Conservation (phyloP, 352 stramenopile genomes). For the Ophiocytium majus region DNA sequence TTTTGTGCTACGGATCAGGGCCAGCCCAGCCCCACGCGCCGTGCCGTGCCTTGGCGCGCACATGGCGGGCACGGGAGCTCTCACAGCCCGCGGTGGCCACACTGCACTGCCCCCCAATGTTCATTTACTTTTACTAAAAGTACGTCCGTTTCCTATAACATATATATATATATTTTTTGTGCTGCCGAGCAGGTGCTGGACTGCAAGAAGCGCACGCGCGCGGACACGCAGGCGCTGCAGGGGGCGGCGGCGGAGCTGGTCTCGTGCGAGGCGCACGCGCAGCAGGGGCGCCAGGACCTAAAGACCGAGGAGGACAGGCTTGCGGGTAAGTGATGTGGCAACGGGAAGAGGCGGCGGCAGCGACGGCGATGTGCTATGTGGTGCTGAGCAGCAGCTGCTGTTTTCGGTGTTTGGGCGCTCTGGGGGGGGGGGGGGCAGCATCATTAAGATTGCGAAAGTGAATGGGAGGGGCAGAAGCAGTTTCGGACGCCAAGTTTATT, state of each 20-base stretch:
- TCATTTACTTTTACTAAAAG: slow-evolving; percentile 11
- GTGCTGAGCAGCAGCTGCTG: too few relatives aligned
- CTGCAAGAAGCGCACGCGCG: slow-evolving; percentile 40
- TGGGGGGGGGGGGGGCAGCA: too few relatives aligned
- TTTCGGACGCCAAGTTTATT: too few relatives aligned
- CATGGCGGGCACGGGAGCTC: background rate
- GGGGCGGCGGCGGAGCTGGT: slow-evolving; percentile 41
- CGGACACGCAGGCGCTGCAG: slow-evolving; percentile 23
- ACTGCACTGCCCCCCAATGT: background rate
- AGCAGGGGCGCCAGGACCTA: slow-evolving; percentile 56
- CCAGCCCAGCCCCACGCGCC: background rate
- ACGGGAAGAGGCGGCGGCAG: too few relatives aligned
- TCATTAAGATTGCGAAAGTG: too few relatives aligned
- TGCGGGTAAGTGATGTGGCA: too few relatives aligned
- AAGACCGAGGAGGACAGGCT: slow-evolving; percentile 57
- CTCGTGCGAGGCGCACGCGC: slow-evolving; percentile 45
- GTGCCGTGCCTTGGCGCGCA: background rate
- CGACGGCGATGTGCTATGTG: too few relatives aligned
- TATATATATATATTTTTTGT: too few relatives aligned
- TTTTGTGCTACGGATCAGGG: background rate
- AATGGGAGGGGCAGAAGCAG: too few relatives aligned
- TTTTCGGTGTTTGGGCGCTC: too few relatives aligned
- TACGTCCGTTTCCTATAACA: too few relatives aligned
- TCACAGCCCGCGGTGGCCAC: background rate
- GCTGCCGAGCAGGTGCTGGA: slow-evolving; percentile 43